These are phyloP conservation scores for Aurinia saxatilis DNA, from an alignment of 345 rosid species.

Conservation along the genomic window DNA sequence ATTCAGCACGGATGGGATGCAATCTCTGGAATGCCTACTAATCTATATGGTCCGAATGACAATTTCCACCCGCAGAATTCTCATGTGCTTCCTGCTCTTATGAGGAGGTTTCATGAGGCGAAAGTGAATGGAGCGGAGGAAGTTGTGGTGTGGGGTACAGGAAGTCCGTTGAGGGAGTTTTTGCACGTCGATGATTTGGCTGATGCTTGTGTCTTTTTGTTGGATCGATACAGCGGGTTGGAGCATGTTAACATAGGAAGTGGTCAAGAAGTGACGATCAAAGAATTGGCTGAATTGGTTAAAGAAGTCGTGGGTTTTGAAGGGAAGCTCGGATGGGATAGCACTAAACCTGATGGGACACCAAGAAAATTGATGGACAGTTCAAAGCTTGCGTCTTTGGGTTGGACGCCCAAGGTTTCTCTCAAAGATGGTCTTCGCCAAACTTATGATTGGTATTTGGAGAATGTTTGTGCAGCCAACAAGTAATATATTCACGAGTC, in stretches of 20 bases:
- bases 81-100: constrained; percentile 86
- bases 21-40: constrained; percentile 91
- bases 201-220: constrained; percentile 72
- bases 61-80: constrained; percentile 93
- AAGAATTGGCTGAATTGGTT: constrained; percentile 85
- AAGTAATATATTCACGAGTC: not conserved
- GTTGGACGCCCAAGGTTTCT: constrained; percentile 72
- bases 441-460: constrained; percentile 85
- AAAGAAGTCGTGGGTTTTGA: constrained; percentile 83
- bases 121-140: constrained; percentile 55
- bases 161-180: constrained; percentile 91
- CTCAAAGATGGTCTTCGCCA: constrained; percentile 70
- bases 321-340: constrained; percentile 85
- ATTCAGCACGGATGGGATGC: constrained; percentile 77
- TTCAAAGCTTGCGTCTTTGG: constrained; percentile 67
- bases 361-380: constrained; percentile 96
- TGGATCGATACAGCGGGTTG: constrained; percentile 72
- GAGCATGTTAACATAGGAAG: constrained; percentile 92
- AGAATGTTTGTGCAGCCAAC: constrained; percentile 38
- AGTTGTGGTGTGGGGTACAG: constrained; percentile 97
- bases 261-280: constrained; percentile 82
- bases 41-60: constrained; percentile 80
- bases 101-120: constrained; percentile 85
- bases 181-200: constrained; percentile 96
- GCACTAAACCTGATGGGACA: constrained; percentile 81